Evolutionary conservation across 2,329 filamentous ascomycete genomes (phyloP), one percentile per base, ranked within the genome.

Genomic region (Hymenoscyphus salicellus): DNA sequence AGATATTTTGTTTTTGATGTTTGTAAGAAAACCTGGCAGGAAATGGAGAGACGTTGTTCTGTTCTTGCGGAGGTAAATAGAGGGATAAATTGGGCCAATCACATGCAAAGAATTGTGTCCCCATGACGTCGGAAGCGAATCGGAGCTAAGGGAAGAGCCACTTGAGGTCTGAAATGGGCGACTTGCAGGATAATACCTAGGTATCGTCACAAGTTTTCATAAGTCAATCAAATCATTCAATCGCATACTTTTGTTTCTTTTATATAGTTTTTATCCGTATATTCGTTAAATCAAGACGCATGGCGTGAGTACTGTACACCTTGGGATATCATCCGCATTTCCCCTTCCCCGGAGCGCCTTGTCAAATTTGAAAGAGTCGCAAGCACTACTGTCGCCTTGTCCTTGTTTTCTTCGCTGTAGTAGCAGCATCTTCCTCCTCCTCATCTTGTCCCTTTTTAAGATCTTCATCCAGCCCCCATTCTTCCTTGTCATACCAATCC

Each of bases 401-500:
- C 70, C 80, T 79, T 55, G 81, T 82, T 76, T 83, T 82, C 76
- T 84, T 81, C 20, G 79, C 80, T 49, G 78, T 78, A 41, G 75
- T 77, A 17, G 76, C 78, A 46, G 79, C 80, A 66, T 93, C 90
- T 74, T 94, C 91, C 74, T 95, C 91, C 72, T 94, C 91, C 73
- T 90, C 88, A 67, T 93, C 90, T 72, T 91, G 88, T 0, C 91
- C 91, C 78, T 95, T 95, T 75, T 91, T 89, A 7, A 94, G 78
- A 69, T 91, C 88, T 66, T 90, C 89, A 8, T 86, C 83, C 58
- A 95, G 76, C 0, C 85, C 86, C 90, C 91, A 94, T 78, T 92
- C 89, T 61, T 92, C 89, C 73, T 85, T 86, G 76, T 96, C 92
- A 74, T 93, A 93, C 90, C 91, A 96, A 75, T 96, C 92, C 79